phyloP scores from a whole-genome alignment of 164 flowering plant genomes.

The Aristolochia californica region DNA sequence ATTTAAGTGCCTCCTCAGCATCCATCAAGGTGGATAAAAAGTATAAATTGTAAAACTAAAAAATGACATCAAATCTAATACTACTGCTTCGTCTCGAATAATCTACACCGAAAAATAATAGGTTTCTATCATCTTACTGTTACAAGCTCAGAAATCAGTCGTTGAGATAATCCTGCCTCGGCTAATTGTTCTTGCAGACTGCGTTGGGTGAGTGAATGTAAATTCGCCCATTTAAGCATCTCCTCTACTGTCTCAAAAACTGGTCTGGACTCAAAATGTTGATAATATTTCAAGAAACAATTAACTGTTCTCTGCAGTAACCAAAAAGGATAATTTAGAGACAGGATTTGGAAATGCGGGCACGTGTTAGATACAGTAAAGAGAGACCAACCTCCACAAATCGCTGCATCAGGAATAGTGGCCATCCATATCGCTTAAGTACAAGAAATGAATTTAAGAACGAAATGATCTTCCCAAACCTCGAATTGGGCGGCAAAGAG shows the following conservation, averaged over 20 bases:
- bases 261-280: constrained; percentile 48
- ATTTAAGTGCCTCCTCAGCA: no score
- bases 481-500: constrained; percentile 6
- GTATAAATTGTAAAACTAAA: no score
- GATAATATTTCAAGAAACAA: constrained; percentile 58
- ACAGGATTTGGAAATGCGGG: background rate
- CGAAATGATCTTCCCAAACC: constrained; percentile 25
- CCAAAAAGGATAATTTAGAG: background rate
- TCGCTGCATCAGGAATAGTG: constrained; percentile 55
- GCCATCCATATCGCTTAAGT: constrained; percentile 57
- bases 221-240: constrained; percentile 82
- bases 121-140: constrained; percentile 40
- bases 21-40: no score
- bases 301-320: constrained; percentile 38
- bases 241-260: constrained; percentile 71
- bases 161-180: constrained; percentile 45
- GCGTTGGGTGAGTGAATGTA: constrained; percentile 49
- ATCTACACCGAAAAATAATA: background rate
- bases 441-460: constrained; percentile 32
- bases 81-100: no score
- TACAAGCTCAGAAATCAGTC: constrained; percentile 65
- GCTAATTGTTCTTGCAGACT: constrained; percentile 54
- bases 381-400: constrained; percentile 46
- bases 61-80: no score
- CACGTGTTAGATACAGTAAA: background rate